Evolutionary conservation across 331 rosid species (phyloP), one percentile per base, ranked within the genome.

Genomic region (Pyracantha coccinea): DNA sequence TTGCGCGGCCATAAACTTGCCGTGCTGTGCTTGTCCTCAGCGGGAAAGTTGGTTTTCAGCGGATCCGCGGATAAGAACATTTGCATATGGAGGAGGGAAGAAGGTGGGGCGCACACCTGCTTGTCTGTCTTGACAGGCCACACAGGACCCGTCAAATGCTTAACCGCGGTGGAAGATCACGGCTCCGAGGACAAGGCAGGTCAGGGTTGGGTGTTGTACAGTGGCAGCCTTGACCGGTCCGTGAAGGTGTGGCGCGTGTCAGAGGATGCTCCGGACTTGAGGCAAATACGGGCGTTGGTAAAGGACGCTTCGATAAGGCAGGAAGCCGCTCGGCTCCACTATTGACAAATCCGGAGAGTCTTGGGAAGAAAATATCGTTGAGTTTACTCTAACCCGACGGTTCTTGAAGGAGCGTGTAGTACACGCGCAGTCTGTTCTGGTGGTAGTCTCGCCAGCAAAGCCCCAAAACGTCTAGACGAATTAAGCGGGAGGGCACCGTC

Each of bases 161-260:
- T 95, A 10, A 81, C 99, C 0, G 86, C 91, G 0, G 87, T 84
- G 58, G 86, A 83, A 20, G 87, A 86, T 5, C 77, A 66, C 3
- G 79, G 61, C 19, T 15, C 44, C 11, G 4, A 45, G 4, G 45
- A 44, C 1, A 28, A 75, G 52, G 52, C 23, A 0, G 71, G 77
- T 31, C 83, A 41, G 16, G 54, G 84, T 31, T 95, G 99, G 97
- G 81, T 85, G 11, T 90, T 92, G 20, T 95, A 87, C 75, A 95
- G 93, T 0, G 99, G 99, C 14, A 95, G 99, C 78, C 72, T 90
- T 31, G 99, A 95, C 23, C 84, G 79, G 77, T 89, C 99, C 0
- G 97, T 95, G 4, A 95, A 95, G 68, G 97, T 95, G 69, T 95
- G 99, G 99, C 87, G 99, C 73, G 96, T 92, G 78, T 75, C 88